Evolutionary conservation across 208 protist species (phyloP).

Genomic region (Leishmania gerbilli): DNA sequence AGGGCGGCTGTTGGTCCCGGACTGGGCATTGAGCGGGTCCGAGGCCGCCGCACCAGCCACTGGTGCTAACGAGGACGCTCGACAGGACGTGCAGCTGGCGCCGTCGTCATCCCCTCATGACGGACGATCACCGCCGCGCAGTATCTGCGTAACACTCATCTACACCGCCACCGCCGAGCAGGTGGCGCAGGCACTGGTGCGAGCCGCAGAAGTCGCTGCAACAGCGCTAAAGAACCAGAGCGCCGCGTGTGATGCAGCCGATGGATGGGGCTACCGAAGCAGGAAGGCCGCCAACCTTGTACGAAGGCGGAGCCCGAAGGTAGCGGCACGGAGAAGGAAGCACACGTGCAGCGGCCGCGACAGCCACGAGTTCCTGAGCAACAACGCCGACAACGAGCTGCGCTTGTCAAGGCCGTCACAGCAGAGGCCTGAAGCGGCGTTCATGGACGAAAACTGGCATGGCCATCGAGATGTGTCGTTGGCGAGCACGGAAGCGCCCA

Average conservation of each 20-base stretch:
- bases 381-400: not conserved
- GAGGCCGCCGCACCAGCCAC: not conserved
- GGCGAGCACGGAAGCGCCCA: constrained; percentile 16
- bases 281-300: not conserved
- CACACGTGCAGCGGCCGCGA: not conserved
- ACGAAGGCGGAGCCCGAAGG: not conserved
- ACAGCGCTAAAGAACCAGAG: not conserved
- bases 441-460: not conserved
- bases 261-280: not conserved
- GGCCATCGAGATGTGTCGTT: not conserved
- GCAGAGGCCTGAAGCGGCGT: no score
- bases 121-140: not conserved
- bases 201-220: not conserved
- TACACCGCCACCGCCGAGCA: constrained; percentile 32
- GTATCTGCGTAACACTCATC: constrained; percentile 32
- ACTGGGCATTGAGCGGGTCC: constrained; percentile 15
- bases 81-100: not conserved
- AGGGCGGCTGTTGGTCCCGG: constrained; percentile 8
- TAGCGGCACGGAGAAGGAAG: not conserved
- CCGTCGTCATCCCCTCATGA: not conserved
- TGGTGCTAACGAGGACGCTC: not conserved
- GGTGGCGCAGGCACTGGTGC: constrained; percentile 18
- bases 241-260: not conserved
- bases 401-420: not conserved
- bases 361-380: not conserved